These are phyloP conservation scores for Aureobasidium sp. DNA, from an alignment of 2,329 filamentous ascomycete genomes.

Conservation along the genomic window DNA sequence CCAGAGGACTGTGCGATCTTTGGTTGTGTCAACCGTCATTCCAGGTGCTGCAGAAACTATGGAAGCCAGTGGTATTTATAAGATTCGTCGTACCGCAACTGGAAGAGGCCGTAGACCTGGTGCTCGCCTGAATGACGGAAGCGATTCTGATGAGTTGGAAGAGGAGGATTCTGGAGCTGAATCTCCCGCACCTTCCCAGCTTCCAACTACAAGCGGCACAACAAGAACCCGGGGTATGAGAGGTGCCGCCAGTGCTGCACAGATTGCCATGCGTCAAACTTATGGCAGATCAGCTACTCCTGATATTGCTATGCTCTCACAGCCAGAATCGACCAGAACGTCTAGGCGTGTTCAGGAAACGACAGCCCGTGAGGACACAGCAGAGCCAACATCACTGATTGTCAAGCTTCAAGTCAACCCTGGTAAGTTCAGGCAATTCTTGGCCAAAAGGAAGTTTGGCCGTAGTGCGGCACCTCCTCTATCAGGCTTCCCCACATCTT, in stretches of 20 bases:
- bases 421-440: constrained; percentile 60
- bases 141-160: constrained; percentile 81
- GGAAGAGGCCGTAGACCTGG: constrained; percentile 46
- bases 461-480: constrained; percentile 20
- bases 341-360: constrained; percentile 50
- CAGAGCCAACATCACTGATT: constrained; percentile 67
- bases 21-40: constrained; percentile 86
- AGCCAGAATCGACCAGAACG: constrained; percentile 62
- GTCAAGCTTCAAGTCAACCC: constrained; percentile 68
- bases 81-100: constrained; percentile 41
- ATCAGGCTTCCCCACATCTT: constrained; percentile 33
- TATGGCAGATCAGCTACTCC: constrained; percentile 77
- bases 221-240: constrained; percentile 82
- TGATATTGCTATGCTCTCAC: constrained; percentile 56
- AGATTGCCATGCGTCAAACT: constrained; percentile 74
- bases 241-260: constrained; percentile 76
- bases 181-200: constrained; percentile 66
- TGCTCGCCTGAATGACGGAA: constrained; percentile 46
- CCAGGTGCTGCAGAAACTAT: constrained; percentile 73
- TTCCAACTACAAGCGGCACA: constrained; percentile 49
- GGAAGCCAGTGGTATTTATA: constrained; percentile 82
- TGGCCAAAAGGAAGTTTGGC: constrained; percentile 46
- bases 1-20: constrained; percentile 83
- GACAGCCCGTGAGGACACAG: constrained; percentile 65
- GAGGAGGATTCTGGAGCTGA: constrained; percentile 82